Conservation (phyloP, 768 basidiomycete species). For the Naganishia vaughanmartiniae region DNA sequence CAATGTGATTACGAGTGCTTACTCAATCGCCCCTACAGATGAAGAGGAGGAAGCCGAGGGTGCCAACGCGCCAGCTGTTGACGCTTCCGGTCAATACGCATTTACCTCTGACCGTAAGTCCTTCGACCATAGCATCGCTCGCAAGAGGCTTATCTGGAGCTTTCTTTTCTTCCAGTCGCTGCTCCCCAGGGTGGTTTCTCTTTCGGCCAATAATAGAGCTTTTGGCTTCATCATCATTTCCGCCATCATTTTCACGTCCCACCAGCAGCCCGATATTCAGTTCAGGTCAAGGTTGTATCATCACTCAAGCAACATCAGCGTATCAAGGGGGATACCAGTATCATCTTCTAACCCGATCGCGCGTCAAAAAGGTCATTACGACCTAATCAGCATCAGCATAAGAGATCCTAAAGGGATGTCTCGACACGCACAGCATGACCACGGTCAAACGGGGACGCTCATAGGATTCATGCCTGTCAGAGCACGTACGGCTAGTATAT, state of each 20-base stretch:
- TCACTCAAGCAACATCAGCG: conserved; percentile 17
- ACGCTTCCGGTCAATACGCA: conserved; percentile 55
- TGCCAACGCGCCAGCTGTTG: conserved; percentile 66
- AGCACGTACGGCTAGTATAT: neutral
- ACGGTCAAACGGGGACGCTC: neutral
- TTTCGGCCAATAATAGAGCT: conserved; percentile 59
- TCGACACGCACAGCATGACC: conserved; percentile 21
- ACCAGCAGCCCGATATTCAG: neutral
- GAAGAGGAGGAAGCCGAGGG: conserved; percentile 86
- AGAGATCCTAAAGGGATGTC: conserved; percentile 33
- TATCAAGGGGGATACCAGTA: conserved; percentile 5
- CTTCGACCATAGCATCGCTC: conserved; percentile 55
- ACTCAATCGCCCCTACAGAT: conserved; percentile 51
- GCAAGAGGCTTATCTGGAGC: conserved; percentile 48
- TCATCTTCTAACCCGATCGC: conserved; percentile 3
- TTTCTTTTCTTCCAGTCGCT: conserved; percentile 59
- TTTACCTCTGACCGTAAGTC: conserved; percentile 51
- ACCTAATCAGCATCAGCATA: conserved; percentile 25
- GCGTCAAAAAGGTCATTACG: conserved; percentile 17
- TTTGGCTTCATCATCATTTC: neutral
- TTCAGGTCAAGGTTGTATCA: conserved; percentile 16
- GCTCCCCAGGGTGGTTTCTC: conserved; percentile 95
- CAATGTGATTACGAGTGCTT: neutral
- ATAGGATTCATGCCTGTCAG: too few relatives aligned
- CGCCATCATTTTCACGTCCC: neutral